These are phyloP conservation scores for Coccomyxa subellipsoidea DNA, from an alignment of 163 green algal species.

Conservation along the genomic window DNA sequence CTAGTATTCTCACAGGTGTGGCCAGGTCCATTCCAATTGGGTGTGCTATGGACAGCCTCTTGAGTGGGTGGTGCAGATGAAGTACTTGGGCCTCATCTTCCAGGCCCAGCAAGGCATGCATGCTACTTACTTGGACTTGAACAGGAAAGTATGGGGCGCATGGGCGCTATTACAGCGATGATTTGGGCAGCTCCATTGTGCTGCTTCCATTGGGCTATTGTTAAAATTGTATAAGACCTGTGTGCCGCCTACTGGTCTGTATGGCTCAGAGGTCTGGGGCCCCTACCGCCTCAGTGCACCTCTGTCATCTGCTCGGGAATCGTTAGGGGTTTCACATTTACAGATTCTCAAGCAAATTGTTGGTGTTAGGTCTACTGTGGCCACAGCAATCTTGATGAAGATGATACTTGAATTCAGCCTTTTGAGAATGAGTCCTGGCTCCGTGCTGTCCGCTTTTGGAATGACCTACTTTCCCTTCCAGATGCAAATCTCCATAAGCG, in stretches of 20 bases:
- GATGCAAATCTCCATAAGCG: not conserved
- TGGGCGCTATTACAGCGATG: not conserved
- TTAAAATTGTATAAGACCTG: not conserved
- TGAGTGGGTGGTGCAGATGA: not conserved
- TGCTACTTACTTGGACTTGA: not conserved
- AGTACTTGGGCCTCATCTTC: not conserved
- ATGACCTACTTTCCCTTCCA: not conserved
- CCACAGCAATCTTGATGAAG: not conserved
- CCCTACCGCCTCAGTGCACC: not conserved
- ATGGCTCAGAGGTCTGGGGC: not conserved
- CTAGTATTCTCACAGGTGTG: not conserved
- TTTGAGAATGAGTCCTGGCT: not conserved
- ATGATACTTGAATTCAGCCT: not conserved
- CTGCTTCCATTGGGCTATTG: not conserved
- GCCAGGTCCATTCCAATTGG: not conserved
- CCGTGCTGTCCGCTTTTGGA: not conserved
- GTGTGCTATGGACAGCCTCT: not conserved
- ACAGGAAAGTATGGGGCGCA: not conserved
- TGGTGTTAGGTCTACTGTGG: not conserved
- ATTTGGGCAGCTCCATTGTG: not conserved
- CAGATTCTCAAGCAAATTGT: not conserved
- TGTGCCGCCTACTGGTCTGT: not conserved
- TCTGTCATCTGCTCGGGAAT: not conserved
- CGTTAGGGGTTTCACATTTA: not conserved
- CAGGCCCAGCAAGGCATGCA: not conserved